These are phyloP conservation scores for Boletellus deceptivus DNA, from an alignment of 1,284 basidiomycete species.

Conservation along the genomic window DNA sequence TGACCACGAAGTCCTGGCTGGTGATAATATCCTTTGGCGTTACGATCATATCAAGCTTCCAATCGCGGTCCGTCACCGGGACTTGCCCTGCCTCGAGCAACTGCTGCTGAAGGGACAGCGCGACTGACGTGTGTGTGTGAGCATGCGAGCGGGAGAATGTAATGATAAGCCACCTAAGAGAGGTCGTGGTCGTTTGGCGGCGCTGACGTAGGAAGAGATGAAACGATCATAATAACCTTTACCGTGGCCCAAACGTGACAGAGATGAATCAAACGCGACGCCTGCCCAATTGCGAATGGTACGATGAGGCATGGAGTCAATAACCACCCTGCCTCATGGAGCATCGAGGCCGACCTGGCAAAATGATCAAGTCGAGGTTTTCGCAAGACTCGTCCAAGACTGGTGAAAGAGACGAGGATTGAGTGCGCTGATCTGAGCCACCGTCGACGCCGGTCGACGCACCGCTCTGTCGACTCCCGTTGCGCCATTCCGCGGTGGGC, in stretches of 20 bases:
- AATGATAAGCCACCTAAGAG: constrained; percentile 47
- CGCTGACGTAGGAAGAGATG: constrained; percentile 51
- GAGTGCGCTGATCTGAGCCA: constrained; percentile 1
- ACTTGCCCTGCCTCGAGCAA: constrained; percentile 52
- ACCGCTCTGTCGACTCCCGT: constrained; percentile 50
- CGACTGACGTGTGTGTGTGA: constrained; percentile 44
- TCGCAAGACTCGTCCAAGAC: constrained; percentile 44
- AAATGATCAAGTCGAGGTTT: constrained; percentile 61
- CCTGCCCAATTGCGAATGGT: constrained; percentile 47
- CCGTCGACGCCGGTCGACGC: constrained; percentile 21
- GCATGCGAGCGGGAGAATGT: constrained; percentile 7
- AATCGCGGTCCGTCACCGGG: constrained; percentile 61
- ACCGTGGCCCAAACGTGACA: constrained; percentile 73
- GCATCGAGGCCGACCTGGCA: constrained; percentile 52
- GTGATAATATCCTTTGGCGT: constrained; percentile 46
- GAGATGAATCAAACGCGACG: constrained; percentile 71
- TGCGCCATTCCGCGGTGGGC: constrained; percentile 49
- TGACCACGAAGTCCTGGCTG: constrained; percentile 11
- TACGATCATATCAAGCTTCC: constrained; percentile 65
- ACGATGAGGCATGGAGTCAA: constrained; percentile 8
- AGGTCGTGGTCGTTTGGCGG: constrained; percentile 41
- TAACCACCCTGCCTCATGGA: constrained; percentile 11
- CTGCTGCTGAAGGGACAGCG: constrained; percentile 64
- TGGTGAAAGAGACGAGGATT: constrained; percentile 25
- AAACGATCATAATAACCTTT: constrained; percentile 81